A percentile compares a stretch with the other conserved stretches of the same genome.
Evolutionary conservation across 768 basidiomycete species (phyloP).

Genomic region (Exidia glandulosa): DNA sequence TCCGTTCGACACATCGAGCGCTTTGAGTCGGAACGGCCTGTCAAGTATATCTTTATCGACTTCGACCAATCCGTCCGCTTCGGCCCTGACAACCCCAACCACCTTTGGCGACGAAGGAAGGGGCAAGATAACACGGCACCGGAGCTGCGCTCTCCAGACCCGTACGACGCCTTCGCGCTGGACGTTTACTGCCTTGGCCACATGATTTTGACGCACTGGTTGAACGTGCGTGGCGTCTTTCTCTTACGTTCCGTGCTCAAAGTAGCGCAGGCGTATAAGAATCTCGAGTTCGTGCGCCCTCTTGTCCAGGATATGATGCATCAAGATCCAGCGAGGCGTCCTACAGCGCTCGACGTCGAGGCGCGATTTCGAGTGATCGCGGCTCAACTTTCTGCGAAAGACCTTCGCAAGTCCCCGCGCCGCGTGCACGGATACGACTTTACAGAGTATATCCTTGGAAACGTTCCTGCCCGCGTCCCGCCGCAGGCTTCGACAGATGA

Average conservation of each 20-base stretch:
- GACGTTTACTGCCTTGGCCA: slow-evolving; percentile 5
- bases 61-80: not conserved
- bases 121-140: slow-evolving; percentile 9
- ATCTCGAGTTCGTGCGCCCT: slow-evolving; percentile 16
- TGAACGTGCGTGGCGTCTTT: slow-evolving; percentile 4
- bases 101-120: not conserved
- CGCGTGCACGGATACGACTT: too few species aligned
- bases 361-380: too few species aligned
- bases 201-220: not conserved
- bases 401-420: too few species aligned
- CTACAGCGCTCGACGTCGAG: slow-evolving; percentile 12
- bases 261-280: slow-evolving; percentile 10
- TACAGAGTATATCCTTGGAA: too few species aligned
- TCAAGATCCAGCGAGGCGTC: slow-evolving; percentile 15
- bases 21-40: not conserved
- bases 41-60: not conserved
- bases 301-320: slow-evolving; percentile 17
- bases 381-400: too few species aligned
- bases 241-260: too few species aligned
- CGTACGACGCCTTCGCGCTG: slow-evolving; percentile 2
- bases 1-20: not conserved
- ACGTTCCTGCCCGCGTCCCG: too few species aligned
- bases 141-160: not conserved
- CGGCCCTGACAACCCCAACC: not conserved
- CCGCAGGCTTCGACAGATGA: too few species aligned